Conservation (phyloP, 192 early-diverging fungal genomes). For the Neocallimastix lanati region DNA sequence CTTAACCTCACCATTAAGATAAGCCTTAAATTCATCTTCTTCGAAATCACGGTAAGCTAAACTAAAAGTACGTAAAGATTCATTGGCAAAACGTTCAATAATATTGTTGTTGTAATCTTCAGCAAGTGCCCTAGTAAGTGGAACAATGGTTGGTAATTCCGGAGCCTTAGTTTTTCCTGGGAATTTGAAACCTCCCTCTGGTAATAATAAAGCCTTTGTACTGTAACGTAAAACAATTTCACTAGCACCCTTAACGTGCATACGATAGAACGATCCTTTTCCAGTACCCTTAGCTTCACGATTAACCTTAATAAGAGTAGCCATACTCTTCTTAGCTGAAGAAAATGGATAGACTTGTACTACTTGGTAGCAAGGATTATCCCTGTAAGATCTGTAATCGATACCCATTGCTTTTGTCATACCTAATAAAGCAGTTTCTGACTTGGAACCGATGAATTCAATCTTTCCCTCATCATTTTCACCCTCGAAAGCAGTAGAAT, state of each 20-base stretch:
- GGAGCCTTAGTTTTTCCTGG: slow-evolving; percentile 1
- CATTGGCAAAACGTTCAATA: slow-evolving; percentile 54
- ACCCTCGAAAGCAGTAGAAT: slow-evolving; percentile 28
- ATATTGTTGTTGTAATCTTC: slow-evolving; percentile 9
- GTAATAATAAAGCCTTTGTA: slow-evolving; percentile 7
- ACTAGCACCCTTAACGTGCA: slow-evolving; percentile 88
- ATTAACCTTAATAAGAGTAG: slow-evolving; percentile 49
- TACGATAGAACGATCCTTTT: slow-evolving; percentile 33
- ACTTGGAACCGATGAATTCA: slow-evolving; percentile 74
- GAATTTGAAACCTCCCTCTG: slow-evolving; percentile 3
- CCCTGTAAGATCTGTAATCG: slow-evolving; percentile 43
- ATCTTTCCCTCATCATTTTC: slow-evolving; percentile 5
- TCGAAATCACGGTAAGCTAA: slow-evolving; percentile 64
- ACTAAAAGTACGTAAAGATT: slow-evolving; percentile 78
- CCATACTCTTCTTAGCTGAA: slow-evolving; percentile 85
- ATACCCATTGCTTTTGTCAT: slow-evolving; percentile 41
- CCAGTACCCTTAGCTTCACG: slow-evolving; percentile 16
- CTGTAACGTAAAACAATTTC: slow-evolving; percentile 62
- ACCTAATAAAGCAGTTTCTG: slow-evolving; percentile 77
- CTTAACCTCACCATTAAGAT: background rate
- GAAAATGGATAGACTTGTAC: slow-evolving; percentile 75
- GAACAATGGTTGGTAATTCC: slow-evolving; percentile 4
- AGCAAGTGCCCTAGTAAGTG: background rate
- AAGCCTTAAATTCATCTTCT: background rate
- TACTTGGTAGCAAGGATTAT: slow-evolving; percentile 29